Conservation (phyloP, 441 rosid species). For the Gossypium schwendimanii region DNA sequence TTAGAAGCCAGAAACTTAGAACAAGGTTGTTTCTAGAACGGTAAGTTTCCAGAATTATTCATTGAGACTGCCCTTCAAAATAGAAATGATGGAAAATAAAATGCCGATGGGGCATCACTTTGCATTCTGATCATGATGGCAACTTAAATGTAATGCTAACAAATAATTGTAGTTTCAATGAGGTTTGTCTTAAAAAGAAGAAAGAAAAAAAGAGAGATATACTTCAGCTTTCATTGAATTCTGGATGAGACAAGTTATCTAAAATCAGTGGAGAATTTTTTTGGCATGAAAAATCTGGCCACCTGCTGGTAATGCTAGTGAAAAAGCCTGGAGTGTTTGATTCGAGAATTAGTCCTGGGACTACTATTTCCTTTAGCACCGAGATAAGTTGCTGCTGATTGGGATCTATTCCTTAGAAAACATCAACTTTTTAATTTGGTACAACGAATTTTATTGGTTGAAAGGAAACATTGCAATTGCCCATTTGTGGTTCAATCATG, state of each 20-base stretch:
- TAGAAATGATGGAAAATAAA: slow-evolving; percentile 17
- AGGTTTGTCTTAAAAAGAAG: slow-evolving; percentile 2
- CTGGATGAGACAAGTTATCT: slow-evolving; percentile 22
- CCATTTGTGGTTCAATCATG: slow-evolving; percentile 15
- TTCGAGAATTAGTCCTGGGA: slow-evolving; percentile 19
- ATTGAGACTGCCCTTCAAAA: slow-evolving; percentile 6
- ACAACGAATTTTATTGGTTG: neutral
- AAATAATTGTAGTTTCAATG: slow-evolving; percentile 3
- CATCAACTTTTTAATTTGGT: slow-evolving; percentile 2
- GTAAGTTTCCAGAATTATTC: slow-evolving; percentile 9
- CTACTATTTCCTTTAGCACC: slow-evolving; percentile 20
- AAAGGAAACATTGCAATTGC: slow-evolving; percentile 10
- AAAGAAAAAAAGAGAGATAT: neutral
- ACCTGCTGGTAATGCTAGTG: slow-evolving; percentile 16
- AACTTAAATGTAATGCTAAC: slow-evolving; percentile 2
- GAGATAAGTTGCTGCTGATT: slow-evolving; percentile 33
- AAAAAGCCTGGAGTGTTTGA: slow-evolving; percentile 17
- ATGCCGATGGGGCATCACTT: slow-evolving; percentile 13
- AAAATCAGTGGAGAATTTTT: slow-evolving; percentile 26
- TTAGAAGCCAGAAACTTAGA: neutral
- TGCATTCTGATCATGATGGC: slow-evolving; percentile 6
- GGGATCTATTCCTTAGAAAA: slow-evolving; percentile 35
- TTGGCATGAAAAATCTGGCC: slow-evolving; percentile 16
- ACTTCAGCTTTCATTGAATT: slow-evolving; percentile 8
- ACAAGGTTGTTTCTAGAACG: slow-evolving; percentile 3